phyloP scores from a whole-genome alignment of 148 eudicot genomes.

The Diospyros kaki region DNA sequence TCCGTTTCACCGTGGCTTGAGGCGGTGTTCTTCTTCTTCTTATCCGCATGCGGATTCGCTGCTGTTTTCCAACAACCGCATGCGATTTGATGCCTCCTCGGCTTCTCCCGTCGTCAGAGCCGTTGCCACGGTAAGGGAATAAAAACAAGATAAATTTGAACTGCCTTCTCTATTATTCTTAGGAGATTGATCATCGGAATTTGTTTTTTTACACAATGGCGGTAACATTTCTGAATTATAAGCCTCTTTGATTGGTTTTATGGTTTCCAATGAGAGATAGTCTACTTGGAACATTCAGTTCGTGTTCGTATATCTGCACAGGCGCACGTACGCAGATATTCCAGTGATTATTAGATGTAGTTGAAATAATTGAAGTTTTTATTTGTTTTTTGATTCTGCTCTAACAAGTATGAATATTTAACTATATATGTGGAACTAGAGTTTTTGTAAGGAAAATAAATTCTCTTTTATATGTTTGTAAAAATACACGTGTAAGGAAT shows the following conservation, averaged over 20 bases:
- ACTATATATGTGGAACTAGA: no score
- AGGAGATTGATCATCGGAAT: not conserved
- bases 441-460: no score
- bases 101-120: constrained; percentile 46
- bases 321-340: no score
- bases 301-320: no score
- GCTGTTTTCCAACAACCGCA: constrained; percentile 23
- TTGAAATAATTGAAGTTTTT: no score
- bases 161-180: not conserved
- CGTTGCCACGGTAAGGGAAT: constrained; percentile 51
- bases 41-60: constrained; percentile 20
- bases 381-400: no score
- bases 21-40: constrained; percentile 19
- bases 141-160: not conserved
- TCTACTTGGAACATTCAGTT: no score
- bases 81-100: constrained; percentile 28
- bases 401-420: no score
- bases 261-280: not conserved
- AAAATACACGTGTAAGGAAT: no score
- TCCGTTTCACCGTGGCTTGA: constrained; percentile 13
- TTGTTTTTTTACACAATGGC: not conserved
- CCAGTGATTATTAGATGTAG: no score
- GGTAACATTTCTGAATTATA: not conserved
- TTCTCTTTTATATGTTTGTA: no score
- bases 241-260: not conserved